A percentile compares a stretch with the other conserved stretches of the same genome.
Evolutionary conservation across 2,329 filamentous ascomycete genomes (phyloP).

Genomic region (Capronia americana): DNA sequence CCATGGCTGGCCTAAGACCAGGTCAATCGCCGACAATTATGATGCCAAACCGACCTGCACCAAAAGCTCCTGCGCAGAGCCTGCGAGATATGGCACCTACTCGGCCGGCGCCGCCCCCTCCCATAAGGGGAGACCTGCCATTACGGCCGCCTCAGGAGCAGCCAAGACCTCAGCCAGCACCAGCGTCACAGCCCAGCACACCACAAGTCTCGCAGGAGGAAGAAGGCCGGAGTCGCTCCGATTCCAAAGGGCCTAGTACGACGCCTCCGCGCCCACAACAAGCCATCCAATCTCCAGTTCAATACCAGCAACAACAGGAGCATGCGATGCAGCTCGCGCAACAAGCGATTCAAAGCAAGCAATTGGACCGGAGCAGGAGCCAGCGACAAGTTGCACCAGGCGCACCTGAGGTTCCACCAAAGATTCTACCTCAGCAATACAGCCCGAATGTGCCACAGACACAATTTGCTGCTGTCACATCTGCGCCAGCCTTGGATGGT

Average conservation of each 20-base stretch:
- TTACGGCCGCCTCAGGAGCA: conserved; percentile 26
- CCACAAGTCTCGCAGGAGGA: conserved; percentile 69
- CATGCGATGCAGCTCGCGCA: conserved; percentile 81
- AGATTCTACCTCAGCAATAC: conserved; percentile 36
- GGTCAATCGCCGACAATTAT: conserved; percentile 64
- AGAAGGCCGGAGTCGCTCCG: conserved; percentile 71
- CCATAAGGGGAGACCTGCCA: conserved; percentile 28
- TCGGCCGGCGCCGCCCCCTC: conserved; percentile 49
- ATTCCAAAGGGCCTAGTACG: conserved; percentile 55
- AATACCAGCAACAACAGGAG: conserved; percentile 75
- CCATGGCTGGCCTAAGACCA: conserved; percentile 53
- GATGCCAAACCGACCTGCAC: conserved; percentile 83
- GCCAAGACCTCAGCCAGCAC: conserved; percentile 20
- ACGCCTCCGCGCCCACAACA: conserved; percentile 30
- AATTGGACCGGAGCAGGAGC: conserved; percentile 75
- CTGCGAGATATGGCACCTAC: conserved; percentile 48
- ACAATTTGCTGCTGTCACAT: conserved; percentile 49
- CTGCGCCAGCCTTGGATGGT: conserved; percentile 47
- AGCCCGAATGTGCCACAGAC: conserved; percentile 44
- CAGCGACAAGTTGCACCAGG: conserved; percentile 67
- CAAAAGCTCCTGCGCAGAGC: conserved; percentile 72
- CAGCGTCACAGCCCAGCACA: conserved; percentile 57
- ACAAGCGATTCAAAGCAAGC: conserved; percentile 72
- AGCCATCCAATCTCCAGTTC: conserved; percentile 48
- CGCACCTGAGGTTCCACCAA: conserved; percentile 54